phyloP scores from a whole-genome alignment of 768 basidiomycete genomes.

The Tephrocybe rancida region DNA sequence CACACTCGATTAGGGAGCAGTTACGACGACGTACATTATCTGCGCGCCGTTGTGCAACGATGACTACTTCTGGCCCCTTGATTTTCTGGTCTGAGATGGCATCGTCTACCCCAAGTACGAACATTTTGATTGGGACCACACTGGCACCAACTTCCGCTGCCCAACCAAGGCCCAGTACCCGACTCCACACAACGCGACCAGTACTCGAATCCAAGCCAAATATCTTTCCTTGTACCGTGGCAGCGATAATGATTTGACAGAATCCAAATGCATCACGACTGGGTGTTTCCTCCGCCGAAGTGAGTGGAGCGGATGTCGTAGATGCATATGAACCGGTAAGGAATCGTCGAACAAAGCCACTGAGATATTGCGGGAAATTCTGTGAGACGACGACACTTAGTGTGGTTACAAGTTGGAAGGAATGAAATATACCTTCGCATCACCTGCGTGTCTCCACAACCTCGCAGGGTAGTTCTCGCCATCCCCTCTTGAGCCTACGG shows the following conservation, averaged over 20 bases:
- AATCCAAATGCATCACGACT: slow-evolving; percentile 85
- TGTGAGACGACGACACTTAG: slow-evolving; percentile 39
- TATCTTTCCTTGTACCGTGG: slow-evolving; percentile 72
- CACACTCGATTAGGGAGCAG: neutral
- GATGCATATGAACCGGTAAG: slow-evolving; percentile 67
- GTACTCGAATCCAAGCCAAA: slow-evolving; percentile 82
- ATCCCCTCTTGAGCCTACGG: slow-evolving; percentile 35
- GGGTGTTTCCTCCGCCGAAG: slow-evolving; percentile 24
- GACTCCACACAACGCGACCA: slow-evolving; percentile 81
- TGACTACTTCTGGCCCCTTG: slow-evolving; percentile 56
- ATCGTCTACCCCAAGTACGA: slow-evolving; percentile 50
- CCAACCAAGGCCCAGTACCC: slow-evolving; percentile 74
- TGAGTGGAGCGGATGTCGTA: slow-evolving; percentile 33
- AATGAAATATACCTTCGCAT: slow-evolving; percentile 52
- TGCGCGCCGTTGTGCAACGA: slow-evolving; percentile 63
- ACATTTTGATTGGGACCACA: slow-evolving; percentile 63
- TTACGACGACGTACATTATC: slow-evolving; percentile 52
- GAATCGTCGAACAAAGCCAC: slow-evolving; percentile 72
- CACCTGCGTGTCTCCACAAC: slow-evolving; percentile 56
- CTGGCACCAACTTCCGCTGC: slow-evolving; percentile 56
- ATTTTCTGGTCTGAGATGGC: slow-evolving; percentile 24
- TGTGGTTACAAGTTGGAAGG: neutral
- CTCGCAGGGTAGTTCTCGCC: slow-evolving; percentile 54
- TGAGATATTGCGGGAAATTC: slow-evolving; percentile 72
- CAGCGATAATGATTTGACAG: slow-evolving; percentile 77